Conservation (phyloP, 108 stramenopile species). For the Aurantiochytrium sp. region DNA sequence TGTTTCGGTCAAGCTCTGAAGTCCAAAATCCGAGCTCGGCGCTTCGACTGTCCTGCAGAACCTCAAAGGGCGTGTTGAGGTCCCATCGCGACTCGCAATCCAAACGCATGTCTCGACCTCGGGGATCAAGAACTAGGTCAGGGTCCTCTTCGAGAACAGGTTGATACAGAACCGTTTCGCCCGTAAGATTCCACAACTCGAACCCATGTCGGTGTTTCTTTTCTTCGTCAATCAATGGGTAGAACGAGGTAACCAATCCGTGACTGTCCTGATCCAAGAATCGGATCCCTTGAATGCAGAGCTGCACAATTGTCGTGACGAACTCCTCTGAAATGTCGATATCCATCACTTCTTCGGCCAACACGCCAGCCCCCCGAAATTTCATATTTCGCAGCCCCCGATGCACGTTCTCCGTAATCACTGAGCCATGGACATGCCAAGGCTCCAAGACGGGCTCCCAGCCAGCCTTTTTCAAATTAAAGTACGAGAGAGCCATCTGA, state of each 20-base stretch:
- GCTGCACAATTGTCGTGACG: not conserved
- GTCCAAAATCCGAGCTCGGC: not conserved
- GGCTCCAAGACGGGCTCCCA: conserved; percentile 10
- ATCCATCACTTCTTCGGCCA: not conserved
- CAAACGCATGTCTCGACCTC: not conserved
- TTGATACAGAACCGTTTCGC: not conserved
- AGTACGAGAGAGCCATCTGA: not conserved
- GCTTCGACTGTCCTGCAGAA: not conserved
- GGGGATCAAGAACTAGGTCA: not conserved
- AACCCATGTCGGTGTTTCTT: not conserved
- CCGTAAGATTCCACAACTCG: not conserved
- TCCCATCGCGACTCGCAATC: not conserved
- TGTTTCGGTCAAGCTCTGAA: not conserved
- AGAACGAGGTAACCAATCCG: not conserved
- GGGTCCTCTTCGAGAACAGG: not conserved
- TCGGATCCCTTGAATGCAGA: not conserved
- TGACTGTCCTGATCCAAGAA: not conserved
- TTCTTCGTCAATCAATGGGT: not conserved
- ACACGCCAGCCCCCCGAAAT: not conserved
- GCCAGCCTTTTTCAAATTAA: not conserved
- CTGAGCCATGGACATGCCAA: not conserved
- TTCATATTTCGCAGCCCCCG: not conserved
- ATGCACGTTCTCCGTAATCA: not conserved
- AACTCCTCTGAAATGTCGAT: not conserved
- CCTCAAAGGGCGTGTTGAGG: not conserved